These are phyloP conservation scores for Termitomyces sp. DNA, from an alignment of 768 basidiomycete genomes.

Conservation along the genomic window DNA sequence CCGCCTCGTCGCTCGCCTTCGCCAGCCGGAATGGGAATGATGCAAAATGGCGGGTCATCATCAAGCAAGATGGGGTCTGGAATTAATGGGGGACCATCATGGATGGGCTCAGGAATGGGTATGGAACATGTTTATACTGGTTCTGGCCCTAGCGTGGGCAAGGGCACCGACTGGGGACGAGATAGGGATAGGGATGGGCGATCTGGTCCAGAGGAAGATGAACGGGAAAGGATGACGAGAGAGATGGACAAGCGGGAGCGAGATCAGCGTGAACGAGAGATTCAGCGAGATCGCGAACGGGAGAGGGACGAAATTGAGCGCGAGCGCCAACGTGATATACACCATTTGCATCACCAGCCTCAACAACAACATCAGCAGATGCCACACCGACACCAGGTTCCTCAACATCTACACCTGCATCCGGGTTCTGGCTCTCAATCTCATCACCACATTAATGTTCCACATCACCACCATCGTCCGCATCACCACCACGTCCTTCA, in stretches of 20 bases:
- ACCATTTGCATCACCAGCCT: conserved; percentile 33
- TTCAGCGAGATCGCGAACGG: conserved; percentile 22
- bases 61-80: conserved; percentile 16
- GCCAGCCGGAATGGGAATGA: conserved; percentile 15
- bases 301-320: conserved; percentile 12
- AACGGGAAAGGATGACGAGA: conserved; percentile 23
- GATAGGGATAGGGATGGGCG: conserved; percentile 12
- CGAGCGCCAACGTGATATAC: conserved; percentile 22
- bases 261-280: conserved; percentile 17
- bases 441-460: conserved; percentile 30
- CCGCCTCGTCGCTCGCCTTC: conserved; percentile 29
- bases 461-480: conserved; percentile 42
- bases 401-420: conserved; percentile 29
- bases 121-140: conserved; percentile 17
- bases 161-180: conserved; percentile 17
- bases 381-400: conserved; percentile 29
- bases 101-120: conserved; percentile 31
- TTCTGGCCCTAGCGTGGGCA: conserved; percentile 6
- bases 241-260: conserved; percentile 23
- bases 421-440: conserved; percentile 15
- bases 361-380: conserved; percentile 19
- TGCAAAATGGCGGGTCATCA: conserved; percentile 23
- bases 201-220: conserved; percentile 14
- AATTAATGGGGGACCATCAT: conserved; percentile 22
- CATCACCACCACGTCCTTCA: conserved; percentile 51